Base-by-base conservation (phyloP, 371 early-diverging fungal species). In the Amoeboaphelidium protococcarum region DNA sequence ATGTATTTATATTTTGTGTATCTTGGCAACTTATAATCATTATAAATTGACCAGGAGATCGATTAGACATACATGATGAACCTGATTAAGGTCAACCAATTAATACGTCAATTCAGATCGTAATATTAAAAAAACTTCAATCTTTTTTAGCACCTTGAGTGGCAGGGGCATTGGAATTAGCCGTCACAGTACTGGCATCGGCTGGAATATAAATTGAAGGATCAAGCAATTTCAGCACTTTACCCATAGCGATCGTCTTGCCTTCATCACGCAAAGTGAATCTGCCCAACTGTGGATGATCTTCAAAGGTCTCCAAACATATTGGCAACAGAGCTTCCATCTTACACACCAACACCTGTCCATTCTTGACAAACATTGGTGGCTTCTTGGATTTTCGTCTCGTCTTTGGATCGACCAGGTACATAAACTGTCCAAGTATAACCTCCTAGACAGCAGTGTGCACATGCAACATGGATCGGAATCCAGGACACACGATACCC, bases 221-320 rank as follows among this genome's bases (percentile, higher is more conserved):
- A n/a, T n/a, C n/a, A n/a, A 31, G 16, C 37, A 92, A 65, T 68
- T 83, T 84, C 52, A 78, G 73, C 23, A 91, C 66, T 61, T 85
- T 83, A 54, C 95, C 91, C 51, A 94, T 79, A 26, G 91, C 95
- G 61, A 94, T 76, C 19, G 95, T 92, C 66, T 76, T 80, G 40
- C 79, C 80, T 72, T 91, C 90, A 58, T 91, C 90, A 56, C 96
- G 80, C 21, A 95, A 67, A 24, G 89, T 91, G 69, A 95, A 92
- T 44, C 96, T 74, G 42, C 96, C 92, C 24, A 95, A 63, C 61
- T 88, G 89, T 44, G 82, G 80, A 53, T 76, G 74, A 27, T 84
- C 80, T n/a, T 67, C 70, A 62, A 76, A 90, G 19, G 76, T 64
- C 57, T 95, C 95, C n/a, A 87, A 58, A 58, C 89, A 87, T 22